Conservation (phyloP, 2,329 filamentous ascomycete species). For the Alternaria viburni region DNA sequence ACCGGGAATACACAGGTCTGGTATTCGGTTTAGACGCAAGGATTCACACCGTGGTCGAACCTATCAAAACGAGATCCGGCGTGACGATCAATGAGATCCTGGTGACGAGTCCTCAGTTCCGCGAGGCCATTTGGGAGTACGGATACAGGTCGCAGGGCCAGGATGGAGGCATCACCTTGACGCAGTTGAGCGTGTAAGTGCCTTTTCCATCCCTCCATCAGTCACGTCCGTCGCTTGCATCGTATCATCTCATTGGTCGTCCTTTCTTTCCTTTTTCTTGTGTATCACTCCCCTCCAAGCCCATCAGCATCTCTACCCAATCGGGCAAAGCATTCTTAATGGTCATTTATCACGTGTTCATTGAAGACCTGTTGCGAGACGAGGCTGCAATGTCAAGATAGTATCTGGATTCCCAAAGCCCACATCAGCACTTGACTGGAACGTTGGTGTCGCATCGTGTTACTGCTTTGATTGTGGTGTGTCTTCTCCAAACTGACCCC, state of each 20-base stretch:
- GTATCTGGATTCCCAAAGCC: background rate
- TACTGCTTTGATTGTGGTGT: background rate
- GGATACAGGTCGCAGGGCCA: slow-evolving; percentile 73
- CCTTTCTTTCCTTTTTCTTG: background rate
- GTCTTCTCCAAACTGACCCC: background rate
- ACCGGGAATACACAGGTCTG: slow-evolving; percentile 80
- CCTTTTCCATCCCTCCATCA: background rate
- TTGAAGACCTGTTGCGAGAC: background rate
- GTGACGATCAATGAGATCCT: slow-evolving; percentile 73
- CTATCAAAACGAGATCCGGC: slow-evolving; percentile 64
- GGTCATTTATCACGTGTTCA: background rate
- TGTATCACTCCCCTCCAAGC: background rate
- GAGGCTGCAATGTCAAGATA: background rate
- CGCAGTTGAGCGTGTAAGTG: slow-evolving; percentile 78
- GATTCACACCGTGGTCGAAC: slow-evolving; percentile 66
- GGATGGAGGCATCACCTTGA: slow-evolving; percentile 80
- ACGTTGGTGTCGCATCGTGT: background rate
- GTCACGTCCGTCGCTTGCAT: background rate
- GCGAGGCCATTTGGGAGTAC: slow-evolving; percentile 86
- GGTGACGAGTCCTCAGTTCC: slow-evolving; percentile 91
- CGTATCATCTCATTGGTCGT: background rate
- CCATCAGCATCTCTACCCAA: slow-evolving; percentile 7
- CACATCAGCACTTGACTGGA: background rate
- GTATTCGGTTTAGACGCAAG: slow-evolving; percentile 70
- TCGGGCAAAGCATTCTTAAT: slow-evolving; percentile 12